phyloP scores from a whole-genome alignment of 2,329 filamentous ascomycete genomes.

The Ampelomyces quisqualis region DNA sequence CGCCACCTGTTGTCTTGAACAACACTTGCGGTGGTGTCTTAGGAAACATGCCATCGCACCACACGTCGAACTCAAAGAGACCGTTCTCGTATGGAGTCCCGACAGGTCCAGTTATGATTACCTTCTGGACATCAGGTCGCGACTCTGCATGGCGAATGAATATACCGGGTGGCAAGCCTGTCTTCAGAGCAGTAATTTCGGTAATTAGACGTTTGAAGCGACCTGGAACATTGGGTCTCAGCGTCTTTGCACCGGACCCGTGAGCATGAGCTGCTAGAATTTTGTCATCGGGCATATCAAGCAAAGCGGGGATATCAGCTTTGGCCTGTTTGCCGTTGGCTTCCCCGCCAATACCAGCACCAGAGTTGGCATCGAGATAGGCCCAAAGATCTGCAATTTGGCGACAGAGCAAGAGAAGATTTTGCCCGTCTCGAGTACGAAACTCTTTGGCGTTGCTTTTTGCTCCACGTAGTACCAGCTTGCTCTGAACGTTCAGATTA shows the following conservation, averaged over 20 bases:
- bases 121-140: slow-evolving; percentile 54
- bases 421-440: slow-evolving; percentile 24
- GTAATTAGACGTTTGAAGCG: slow-evolving; percentile 50
- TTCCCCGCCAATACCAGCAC: not conserved
- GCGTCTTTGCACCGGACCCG: slow-evolving; percentile 5
- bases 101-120: slow-evolving; percentile 52
- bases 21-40: slow-evolving; percentile 44
- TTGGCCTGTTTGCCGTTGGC: slow-evolving; percentile 7
- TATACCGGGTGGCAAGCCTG: slow-evolving; percentile 54
- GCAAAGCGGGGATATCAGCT: slow-evolving; percentile 21
- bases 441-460: slow-evolving; percentile 19
- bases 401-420: slow-evolving; percentile 40
- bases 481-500: slow-evolving; percentile 28
- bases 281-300: slow-evolving; percentile 40
- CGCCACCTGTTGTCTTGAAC: slow-evolving; percentile 51
- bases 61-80: slow-evolving; percentile 58
- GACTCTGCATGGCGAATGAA: slow-evolving; percentile 51
- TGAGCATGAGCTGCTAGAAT: slow-evolving; percentile 38
- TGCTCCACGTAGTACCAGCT: slow-evolving; percentile 22
- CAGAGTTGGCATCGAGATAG: slow-evolving; percentile 14
- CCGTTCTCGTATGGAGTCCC: slow-evolving; percentile 57
- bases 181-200: slow-evolving; percentile 50
- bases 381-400: slow-evolving; percentile 33
- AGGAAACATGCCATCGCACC: slow-evolving; percentile 49
- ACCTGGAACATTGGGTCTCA: slow-evolving; percentile 27